Conservation (phyloP, 306 rosid species). For the Lathyrus sativus region DNA sequence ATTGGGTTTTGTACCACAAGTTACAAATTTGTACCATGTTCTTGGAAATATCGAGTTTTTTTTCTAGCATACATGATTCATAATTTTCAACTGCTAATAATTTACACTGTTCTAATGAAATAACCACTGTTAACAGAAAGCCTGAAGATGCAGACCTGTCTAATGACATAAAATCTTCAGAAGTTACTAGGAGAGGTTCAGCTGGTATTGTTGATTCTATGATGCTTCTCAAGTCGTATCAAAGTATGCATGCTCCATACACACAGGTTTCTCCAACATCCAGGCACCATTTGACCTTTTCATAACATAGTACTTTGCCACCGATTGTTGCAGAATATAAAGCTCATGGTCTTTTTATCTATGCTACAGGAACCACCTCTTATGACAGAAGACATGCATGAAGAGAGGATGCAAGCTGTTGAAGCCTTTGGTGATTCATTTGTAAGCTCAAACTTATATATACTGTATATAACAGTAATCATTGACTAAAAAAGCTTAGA, state of each 20-base stretch:
- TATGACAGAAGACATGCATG: conserved; percentile 99
- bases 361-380: conserved; percentile 78
- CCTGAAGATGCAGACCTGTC: conserved; percentile 46
- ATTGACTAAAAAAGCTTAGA: conserved; percentile 12
- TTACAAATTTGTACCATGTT: conserved; percentile 9
- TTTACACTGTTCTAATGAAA: conserved; percentile 41
- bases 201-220: conserved; percentile 69
- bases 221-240: conserved; percentile 82
- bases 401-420: conserved; percentile 92
- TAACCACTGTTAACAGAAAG: conserved; percentile 42
- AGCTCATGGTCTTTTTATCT: conserved; percentile 28
- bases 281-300: conserved; percentile 33
- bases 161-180: conserved; percentile 55
- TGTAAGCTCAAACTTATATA: conserved; percentile 58
- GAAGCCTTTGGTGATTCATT: conserved; percentile 86
- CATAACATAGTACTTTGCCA: conserved; percentile 26
- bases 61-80: conserved; percentile 32
- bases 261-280: conserved; percentile 73
- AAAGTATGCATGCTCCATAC: conserved; percentile 86
- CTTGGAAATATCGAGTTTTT: conserved; percentile 15
- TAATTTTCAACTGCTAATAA: conserved; percentile 47
- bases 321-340: conserved; percentile 33
- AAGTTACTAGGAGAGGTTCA: conserved; percentile 69
- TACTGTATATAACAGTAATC: conserved; percentile 8
- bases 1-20: conserved; percentile 21